Conservation (phyloP, 495 filamentous ascomycete genomes). For the Penicilliopsis zonata region DNA sequence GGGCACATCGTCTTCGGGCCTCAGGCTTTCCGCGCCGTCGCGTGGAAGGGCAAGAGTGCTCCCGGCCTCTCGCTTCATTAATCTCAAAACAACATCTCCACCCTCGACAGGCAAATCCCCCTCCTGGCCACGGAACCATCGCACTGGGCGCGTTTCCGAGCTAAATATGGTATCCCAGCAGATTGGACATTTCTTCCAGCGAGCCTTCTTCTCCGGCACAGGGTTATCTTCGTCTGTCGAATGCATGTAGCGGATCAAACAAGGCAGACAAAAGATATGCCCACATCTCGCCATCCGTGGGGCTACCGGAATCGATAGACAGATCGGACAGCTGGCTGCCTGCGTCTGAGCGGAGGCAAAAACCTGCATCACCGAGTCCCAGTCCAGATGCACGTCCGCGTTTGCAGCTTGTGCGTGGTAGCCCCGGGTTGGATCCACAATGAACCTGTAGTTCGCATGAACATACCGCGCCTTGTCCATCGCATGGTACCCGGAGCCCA, state of each 20-base stretch:
- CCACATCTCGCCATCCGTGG: slow-evolving; percentile 97
- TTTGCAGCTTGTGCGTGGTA: slow-evolving; percentile 74
- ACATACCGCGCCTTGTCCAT: slow-evolving; percentile 91
- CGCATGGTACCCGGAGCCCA: slow-evolving; percentile 85
- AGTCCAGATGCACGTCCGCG: slow-evolving; percentile 84
- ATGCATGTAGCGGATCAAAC: slow-evolving; percentile 92
- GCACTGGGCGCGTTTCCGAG: slow-evolving; percentile 77
- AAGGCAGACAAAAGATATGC: slow-evolving; percentile 93
- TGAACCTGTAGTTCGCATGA: slow-evolving; percentile 94
- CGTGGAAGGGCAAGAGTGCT: slow-evolving; percentile 79
- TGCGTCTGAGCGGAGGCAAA: slow-evolving; percentile 85
- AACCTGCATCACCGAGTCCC: slow-evolving; percentile 82
- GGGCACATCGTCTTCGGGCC: slow-evolving; percentile 62
- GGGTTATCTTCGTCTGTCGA: slow-evolving; percentile 55
- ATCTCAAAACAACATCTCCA: slow-evolving; percentile 73
- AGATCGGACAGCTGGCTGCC: slow-evolving; percentile 81
- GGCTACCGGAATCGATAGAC: slow-evolving; percentile 78
- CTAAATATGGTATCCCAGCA: slow-evolving; percentile 85
- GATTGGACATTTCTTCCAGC: slow-evolving; percentile 94
- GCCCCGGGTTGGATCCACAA: slow-evolving; percentile 71
- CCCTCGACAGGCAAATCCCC: slow-evolving; percentile 66
- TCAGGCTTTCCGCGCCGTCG: slow-evolving; percentile 63
- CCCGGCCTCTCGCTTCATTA: slow-evolving; percentile 66
- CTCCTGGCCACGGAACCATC: slow-evolving; percentile 88
- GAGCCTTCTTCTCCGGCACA: slow-evolving; percentile 53